A percentile compares a stretch with the other conserved stretches of the same genome.
These are phyloP conservation scores for Oryza glumipatula DNA, from an alignment of 176 grass and related monocot genomes.

Conservation along the genomic window DNA sequence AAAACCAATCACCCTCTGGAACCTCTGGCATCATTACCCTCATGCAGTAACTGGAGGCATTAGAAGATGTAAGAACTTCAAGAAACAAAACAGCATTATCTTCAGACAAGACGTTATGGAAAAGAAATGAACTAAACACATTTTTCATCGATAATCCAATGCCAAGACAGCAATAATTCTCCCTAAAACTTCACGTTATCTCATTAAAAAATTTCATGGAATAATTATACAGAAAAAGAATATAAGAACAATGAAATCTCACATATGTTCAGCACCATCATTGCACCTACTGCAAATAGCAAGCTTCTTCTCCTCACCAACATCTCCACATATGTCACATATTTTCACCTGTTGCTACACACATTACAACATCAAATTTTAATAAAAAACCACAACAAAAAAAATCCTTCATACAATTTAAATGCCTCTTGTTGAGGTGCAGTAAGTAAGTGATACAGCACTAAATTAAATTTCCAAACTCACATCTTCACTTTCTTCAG, in stretches of 20 bases:
- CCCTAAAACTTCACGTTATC: not conserved
- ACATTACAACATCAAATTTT: not conserved
- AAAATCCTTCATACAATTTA: not conserved
- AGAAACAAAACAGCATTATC: not conserved
- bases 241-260: slow-evolving; percentile 27
- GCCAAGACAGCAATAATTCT: not conserved
- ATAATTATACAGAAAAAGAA: not conserved
- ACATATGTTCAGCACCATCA: slow-evolving; percentile 82
- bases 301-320: slow-evolving; percentile 67
- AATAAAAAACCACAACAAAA: not conserved
- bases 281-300: slow-evolving; percentile 71
- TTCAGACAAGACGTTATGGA: not conserved
- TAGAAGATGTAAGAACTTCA: slow-evolving; percentile 14
- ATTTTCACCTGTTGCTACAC: slow-evolving; percentile 57
- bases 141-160: not conserved
- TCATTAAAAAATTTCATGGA: not conserved
- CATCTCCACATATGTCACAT: slow-evolving; percentile 76
- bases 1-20: slow-evolving; percentile 72
- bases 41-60: slow-evolving; percentile 74
- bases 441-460: not conserved
- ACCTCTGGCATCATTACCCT: slow-evolving; percentile 54
- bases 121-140: not conserved
- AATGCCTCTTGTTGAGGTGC: not conserved
- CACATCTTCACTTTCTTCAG: slow-evolving; percentile 53
- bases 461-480: slow-evolving; percentile 34